Evolutionary conservation across 371 early-diverging fungal species (phyloP).

Genomic region (Choanephora cucurbitarum): DNA sequence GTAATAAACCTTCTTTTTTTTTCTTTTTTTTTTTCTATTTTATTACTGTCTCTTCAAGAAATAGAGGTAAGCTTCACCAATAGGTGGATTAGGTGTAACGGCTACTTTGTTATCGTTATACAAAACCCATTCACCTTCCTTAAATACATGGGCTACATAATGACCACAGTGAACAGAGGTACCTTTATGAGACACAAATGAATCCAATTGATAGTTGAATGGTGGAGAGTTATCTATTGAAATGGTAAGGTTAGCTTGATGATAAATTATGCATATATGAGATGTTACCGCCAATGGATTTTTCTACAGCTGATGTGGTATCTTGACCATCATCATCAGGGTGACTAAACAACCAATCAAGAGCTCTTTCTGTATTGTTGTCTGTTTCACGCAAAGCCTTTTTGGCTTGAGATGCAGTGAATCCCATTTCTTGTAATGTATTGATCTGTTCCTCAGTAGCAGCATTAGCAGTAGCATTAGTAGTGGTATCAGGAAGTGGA

Average conservation of each 20-base stretch:
- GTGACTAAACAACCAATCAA: conserved; percentile 94
- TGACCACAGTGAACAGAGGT: conserved; percentile 96
- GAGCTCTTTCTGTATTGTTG: conserved; percentile 86
- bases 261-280: not conserved
- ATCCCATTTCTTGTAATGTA: conserved; percentile 90
- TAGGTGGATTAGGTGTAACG: conserved; percentile 60
- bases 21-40: not conserved
- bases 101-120: conserved; percentile 97
- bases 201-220: conserved; percentile 72
- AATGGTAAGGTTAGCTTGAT: not conserved
- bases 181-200: conserved; percentile 96
- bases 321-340: conserved; percentile 66
- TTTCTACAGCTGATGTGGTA: not conserved
- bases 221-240: conserved; percentile 48
- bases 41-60: conserved; percentile 53
- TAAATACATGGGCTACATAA: conserved; percentile 88
- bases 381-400: conserved; percentile 83
- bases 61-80: conserved; percentile 75
- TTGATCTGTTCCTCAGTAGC: conserved; percentile 43
- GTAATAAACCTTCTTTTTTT: not conserved
- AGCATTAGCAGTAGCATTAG: not conserved
- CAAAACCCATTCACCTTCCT: conserved; percentile 79
- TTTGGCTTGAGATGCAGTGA: conserved; percentile 76
- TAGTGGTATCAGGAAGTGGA: conserved; percentile 30
- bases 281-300: conserved; percentile 11